Base-by-base conservation (phyloP, 805 yeast genomes). In the Suhomyces tanzawaensis region DNA sequence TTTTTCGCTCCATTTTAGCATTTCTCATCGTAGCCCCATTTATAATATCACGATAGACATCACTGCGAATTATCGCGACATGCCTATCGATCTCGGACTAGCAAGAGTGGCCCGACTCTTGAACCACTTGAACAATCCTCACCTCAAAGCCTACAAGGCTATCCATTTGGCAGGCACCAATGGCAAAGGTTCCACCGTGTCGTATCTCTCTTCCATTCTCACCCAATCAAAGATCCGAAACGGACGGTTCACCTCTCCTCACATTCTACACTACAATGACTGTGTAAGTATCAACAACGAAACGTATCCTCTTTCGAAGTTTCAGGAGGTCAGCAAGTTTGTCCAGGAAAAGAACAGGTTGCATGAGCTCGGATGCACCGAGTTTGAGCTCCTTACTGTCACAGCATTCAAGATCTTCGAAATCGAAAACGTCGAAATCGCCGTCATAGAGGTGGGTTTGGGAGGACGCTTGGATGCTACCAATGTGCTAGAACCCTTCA, bases 121-220 rank as follows among this genome's bases (percentile, higher is more conserved):
- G 7, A 46, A 46, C 18, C 52, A 53, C 25, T 63, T 89, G 15
- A 88, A 87, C 0, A 76, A 79, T 49, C 97, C 96, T 0, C 93
- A 87, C 27, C 49, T 58, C 8, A 44, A 56, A 12, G 49, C 64
- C 4, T 78, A 79, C 52, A 76, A 77, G 44, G 80, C 88, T 0
- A 66, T 93, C n/a, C 99, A 93, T 55, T 74, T 93, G 3, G 96
- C 96, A 0, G 99, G 99, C 0, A 91, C 99, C 7, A 91, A 91
- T 55, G 99, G 99, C 0, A 91, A 91, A 55, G 99, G 99, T 0
- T 89, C 97, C 0, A 85, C 90, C 0, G 80, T 95, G 41, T 81
- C 96, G 0, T 90, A 89, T 55, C 41, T 93, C 7, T 72, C 88
- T 3, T 78, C 88, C 13, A 69, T 82, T 2, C 59, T 90, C 18